Percentiles rank a stretch among this genome's conserved stretches.
These are phyloP conservation scores for Trypanosoma avium DNA, from an alignment of 208 protist genomes.

Conservation along the genomic window DNA sequence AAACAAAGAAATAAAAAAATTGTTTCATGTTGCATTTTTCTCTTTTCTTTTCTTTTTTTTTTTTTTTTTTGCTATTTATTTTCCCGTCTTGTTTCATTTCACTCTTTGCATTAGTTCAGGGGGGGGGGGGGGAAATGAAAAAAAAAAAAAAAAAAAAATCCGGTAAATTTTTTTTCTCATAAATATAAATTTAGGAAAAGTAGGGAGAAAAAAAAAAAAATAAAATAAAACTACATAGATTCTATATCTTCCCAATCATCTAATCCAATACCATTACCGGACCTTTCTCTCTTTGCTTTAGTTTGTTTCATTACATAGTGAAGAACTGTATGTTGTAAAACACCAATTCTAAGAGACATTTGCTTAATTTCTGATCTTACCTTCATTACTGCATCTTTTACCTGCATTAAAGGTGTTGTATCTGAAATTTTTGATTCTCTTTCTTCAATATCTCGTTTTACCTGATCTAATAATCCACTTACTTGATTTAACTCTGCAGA, in stretches of 20 bases:
- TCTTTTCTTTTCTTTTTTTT: no score
- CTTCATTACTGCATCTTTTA: conserved; percentile 86
- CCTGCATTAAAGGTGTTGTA: conserved; percentile 85
- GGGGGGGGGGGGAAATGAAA: background rate
- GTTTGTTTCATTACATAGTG: conserved; percentile 84
- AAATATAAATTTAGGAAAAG: no score
- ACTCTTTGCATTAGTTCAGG: conserved; percentile 1
- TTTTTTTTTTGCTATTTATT: no score
- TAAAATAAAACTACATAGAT: conserved; percentile 14
- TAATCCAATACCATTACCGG: conserved; percentile 15
- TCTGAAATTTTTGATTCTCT: conserved; percentile 86
- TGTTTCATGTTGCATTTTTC: no score
- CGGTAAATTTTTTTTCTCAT: no score
- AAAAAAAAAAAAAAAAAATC: conserved; percentile 9
- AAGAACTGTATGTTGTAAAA: conserved; percentile 89
- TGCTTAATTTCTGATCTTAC: conserved; percentile 88
- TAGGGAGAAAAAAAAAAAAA: conserved; percentile 23
- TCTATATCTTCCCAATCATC: conserved; percentile 27
- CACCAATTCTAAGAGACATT: conserved; percentile 88
- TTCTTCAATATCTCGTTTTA: conserved; percentile 86
- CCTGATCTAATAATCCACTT: conserved; percentile 82
- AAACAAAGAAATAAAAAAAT: no score
- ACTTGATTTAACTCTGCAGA: conserved; percentile 88
- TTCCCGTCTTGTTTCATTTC: conserved; percentile 15
- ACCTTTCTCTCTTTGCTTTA: conserved; percentile 57